phyloP scores from a whole-genome alignment of 441 rosid species.

The Theobroma grandiflorum region DNA sequence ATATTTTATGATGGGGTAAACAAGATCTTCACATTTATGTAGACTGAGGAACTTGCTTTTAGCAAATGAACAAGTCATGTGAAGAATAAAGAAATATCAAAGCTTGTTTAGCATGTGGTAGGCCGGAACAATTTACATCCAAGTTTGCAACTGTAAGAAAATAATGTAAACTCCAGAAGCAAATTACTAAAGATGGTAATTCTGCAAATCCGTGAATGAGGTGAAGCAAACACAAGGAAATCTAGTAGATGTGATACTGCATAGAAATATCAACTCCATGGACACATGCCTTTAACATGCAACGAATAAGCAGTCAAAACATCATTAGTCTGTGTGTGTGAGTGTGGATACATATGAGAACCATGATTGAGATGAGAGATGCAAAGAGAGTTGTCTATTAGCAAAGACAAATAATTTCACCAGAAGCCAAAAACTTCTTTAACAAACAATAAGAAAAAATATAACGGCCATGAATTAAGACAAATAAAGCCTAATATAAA shows the following conservation, averaged over 20 bases:
- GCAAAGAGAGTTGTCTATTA: not conserved
- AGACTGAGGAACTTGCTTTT: not conserved
- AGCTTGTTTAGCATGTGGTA: not conserved
- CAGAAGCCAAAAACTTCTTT: not conserved
- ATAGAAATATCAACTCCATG: not conserved
- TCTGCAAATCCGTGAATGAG: not conserved
- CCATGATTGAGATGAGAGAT: not conserved
- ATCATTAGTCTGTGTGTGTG: not conserved
- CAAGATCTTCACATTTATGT: not conserved
- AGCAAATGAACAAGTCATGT: not conserved
- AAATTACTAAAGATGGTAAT: constrained; percentile 1
- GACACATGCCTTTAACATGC: not conserved
- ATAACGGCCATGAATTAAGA: not conserved
- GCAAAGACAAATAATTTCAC: not conserved
- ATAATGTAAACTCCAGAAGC: not conserved
- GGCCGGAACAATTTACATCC: constrained; percentile 1
- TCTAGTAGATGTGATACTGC: not conserved
- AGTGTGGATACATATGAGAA: not conserved
- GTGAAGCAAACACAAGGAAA: constrained; percentile 2
- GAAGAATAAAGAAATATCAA: constrained; percentile 14
- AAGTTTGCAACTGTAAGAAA: not conserved
- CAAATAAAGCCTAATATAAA: not conserved
- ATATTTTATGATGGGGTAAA: constrained; percentile 9
- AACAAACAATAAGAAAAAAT: not conserved
- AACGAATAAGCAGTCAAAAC: not conserved